phyloP scores from a whole-genome alignment of 345 rosid genomes.

The Eucalyptus paniculata region DNA sequence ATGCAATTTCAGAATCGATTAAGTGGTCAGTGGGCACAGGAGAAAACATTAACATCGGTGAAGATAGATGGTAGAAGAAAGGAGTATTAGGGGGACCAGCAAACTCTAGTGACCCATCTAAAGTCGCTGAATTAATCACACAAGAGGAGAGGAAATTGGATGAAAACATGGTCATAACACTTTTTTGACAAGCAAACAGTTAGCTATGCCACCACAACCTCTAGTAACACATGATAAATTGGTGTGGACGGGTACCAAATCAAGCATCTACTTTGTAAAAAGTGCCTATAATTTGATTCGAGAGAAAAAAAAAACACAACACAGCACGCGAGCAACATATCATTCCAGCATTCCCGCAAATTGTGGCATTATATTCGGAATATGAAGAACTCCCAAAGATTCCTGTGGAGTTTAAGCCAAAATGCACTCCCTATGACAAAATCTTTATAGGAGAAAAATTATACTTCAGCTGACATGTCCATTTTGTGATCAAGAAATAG shows the following conservation, averaged over 20 bases:
- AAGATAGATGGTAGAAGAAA: background rate
- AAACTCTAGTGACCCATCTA: background rate
- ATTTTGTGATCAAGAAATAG: background rate
- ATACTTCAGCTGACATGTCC: background rate
- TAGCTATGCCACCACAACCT: background rate
- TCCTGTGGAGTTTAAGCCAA: background rate
- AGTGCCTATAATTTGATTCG: background rate
- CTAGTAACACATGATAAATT: background rate
- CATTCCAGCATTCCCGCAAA: background rate
- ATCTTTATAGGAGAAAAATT: background rate
- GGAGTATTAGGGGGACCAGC: background rate
- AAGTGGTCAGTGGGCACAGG: background rate
- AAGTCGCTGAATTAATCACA: background rate
- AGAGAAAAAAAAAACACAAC: background rate
- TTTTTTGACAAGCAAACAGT: background rate
- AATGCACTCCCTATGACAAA: background rate
- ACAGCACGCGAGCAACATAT: background rate
- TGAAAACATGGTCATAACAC: background rate
- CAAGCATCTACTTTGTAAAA: background rate
- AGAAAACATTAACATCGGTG: background rate
- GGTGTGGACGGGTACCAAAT: background rate
- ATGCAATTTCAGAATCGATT: fast-evolving
- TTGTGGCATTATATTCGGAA: background rate
- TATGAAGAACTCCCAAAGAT: background rate
- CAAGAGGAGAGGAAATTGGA: background rate